Evolutionary conservation across 179 eudicot genomes (phyloP), one percentile per base, ranked within the genome.

Genomic region (Actinidia arguta): DNA sequence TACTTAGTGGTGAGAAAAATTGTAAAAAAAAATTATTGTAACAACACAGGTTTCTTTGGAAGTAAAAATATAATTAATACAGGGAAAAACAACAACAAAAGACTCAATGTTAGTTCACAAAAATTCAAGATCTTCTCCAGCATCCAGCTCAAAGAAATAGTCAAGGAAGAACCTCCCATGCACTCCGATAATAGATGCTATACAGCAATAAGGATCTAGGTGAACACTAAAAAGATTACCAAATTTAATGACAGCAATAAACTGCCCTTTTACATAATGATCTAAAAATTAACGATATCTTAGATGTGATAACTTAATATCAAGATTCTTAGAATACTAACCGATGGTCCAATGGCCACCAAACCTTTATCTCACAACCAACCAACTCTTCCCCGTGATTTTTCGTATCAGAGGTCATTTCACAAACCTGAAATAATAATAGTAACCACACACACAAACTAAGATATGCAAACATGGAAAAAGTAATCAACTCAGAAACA

Each of bases 361-460:
- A 92, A 80, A 92, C 91, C 73, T 89, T 87, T 66, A 92, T 82
- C 72, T 64, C 73, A 74, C 81, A 62, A 44, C 89, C 89, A 66
- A 92, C 67, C 80, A 92, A 68, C 66, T 90, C 89, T 76, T 86
- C 90, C 52, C 89, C 89, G 50, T 82, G 66, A 63, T 73, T 55
- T 80, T 82, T 76, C 20, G 20, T 6, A 48, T 22, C 72, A 27
- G 0, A 20, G 51, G 72, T 62, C 78, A 73, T 58, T 61, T 81
- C 83, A 47, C 72, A 27, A 73, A 59, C 73, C 83, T 81, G 70
- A 55, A 24, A 22, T 14, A 22, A 3, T 11, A 42, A 22, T 46
- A 70, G 3, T 4, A 56, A 55, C 56, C 24, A 27, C 4, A 25
- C 11, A 63, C 36, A 22, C 58, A 11, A 54, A 7, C 62, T 18